A percentile compares a stretch with the other conserved stretches of the same genome.
Conservation (phyloP, 2,329 filamentous ascomycete species). For the Lachnellula occidentalis region DNA sequence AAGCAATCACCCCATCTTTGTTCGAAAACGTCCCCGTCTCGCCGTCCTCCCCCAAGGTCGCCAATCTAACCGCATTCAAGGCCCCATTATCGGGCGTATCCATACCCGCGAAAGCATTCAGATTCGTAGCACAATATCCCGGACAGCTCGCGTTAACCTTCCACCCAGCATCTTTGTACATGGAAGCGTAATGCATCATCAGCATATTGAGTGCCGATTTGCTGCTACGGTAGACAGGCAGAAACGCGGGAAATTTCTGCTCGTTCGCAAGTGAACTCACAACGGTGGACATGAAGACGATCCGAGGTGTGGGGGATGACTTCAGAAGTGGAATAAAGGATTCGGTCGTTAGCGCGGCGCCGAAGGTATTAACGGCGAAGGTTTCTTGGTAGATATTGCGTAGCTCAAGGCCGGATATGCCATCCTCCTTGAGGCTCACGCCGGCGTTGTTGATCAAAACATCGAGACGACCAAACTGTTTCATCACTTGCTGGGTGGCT, state of each 20-base stretch:
- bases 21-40: conserved; percentile 22
- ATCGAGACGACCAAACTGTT: conserved; percentile 29
- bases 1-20: conserved; percentile 11
- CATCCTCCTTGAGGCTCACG: background rate
- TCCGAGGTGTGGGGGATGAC: conserved; percentile 1
- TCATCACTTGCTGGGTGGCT: conserved; percentile 24
- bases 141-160: conserved; percentile 11
- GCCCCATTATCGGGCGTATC: conserved; percentile 8
- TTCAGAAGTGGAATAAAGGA: conserved; percentile 2
- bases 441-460: conserved; percentile 32
- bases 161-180: conserved; percentile 4
- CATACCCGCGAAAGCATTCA: conserved; percentile 6
- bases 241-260: background rate
- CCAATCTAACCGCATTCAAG: conserved; percentile 14
- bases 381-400: background rate
- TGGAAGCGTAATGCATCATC: conserved; percentile 3
- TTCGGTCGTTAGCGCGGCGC: background rate
- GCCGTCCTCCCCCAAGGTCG: conserved; percentile 15
- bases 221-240: conserved; percentile 10
- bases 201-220: conserved; percentile 12
- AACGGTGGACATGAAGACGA: conserved; percentile 6
- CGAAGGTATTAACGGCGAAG: conserved; percentile 3
- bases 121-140: conserved; percentile 9
- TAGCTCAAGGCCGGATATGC: background rate
- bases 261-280: conserved; percentile 7